Evolutionary conservation across 164 flowering plant genomes (phyloP).

Genomic region (Stephania japonica): DNA sequence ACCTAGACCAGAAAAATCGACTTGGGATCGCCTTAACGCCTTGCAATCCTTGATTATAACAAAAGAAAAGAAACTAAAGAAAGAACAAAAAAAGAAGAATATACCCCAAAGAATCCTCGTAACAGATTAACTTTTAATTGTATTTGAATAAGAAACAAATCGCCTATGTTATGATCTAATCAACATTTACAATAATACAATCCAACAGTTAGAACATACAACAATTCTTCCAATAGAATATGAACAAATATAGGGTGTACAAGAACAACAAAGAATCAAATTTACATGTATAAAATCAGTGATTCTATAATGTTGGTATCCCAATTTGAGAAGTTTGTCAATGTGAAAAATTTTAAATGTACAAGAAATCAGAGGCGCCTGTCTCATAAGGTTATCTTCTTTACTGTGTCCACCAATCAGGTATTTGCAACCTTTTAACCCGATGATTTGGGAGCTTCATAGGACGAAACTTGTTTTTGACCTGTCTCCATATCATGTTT

Average conservation of each 20-base stretch:
- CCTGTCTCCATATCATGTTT: conserved; percentile 92
- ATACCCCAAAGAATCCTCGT: too few species aligned
- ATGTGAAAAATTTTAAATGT: conserved; percentile 6
- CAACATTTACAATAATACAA: too few species aligned
- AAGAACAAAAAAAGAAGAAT: too few species aligned
- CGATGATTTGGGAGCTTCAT: conserved; percentile 67
- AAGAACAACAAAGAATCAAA: background rate
- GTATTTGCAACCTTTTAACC: conserved; percentile 60
- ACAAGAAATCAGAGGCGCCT: background rate
- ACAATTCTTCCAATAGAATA: too few species aligned
- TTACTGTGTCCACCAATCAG: conserved; percentile 79
- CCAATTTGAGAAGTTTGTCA: conserved; percentile 8
- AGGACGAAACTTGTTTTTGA: conserved; percentile 68
- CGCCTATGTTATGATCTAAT: too few species aligned
- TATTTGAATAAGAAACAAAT: too few species aligned
- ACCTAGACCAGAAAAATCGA: too few species aligned
- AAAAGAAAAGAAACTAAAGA: too few species aligned
- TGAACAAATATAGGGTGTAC: background rate
- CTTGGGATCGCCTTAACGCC: too few species aligned
- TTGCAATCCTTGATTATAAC: too few species aligned
- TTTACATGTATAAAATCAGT: background rate
- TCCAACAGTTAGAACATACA: too few species aligned
- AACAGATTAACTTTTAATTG: too few species aligned
- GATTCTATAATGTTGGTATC: conserved; percentile 1
- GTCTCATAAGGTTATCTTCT: background rate